These are phyloP conservation scores for Penicillium occitanis DNA, from an alignment of 2,329 filamentous ascomycete genomes.

Conservation along the genomic window DNA sequence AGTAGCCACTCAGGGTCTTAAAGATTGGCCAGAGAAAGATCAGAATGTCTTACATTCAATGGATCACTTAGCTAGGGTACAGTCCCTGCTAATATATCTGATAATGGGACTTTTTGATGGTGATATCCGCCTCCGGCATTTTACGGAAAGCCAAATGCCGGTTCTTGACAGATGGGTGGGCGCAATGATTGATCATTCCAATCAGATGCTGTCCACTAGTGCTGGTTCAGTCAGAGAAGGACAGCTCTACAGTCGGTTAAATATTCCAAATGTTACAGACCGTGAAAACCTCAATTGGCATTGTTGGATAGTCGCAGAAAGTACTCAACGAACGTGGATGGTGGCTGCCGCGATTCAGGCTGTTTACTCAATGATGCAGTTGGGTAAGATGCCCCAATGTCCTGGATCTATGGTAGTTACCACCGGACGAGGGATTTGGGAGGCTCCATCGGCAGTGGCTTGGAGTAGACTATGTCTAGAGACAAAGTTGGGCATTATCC, in stretches of 20 bases:
- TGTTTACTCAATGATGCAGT: conserved; percentile 11
- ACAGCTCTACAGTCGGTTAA: neutral
- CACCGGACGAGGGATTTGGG: neutral
- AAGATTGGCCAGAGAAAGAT: neutral
- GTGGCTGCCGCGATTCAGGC: conserved; percentile 3
- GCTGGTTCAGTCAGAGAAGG: neutral
- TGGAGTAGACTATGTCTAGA: conserved; percentile 8
- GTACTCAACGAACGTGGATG: conserved; percentile 16
- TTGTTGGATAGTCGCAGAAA: conserved; percentile 12
- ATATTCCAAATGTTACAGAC: neutral
- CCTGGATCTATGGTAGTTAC: neutral
- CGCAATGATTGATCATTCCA: conserved; percentile 9
- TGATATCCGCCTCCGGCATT: conserved; percentile 4
- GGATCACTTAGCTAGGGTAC: conserved; percentile 13
- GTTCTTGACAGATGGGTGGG: conserved; percentile 2
- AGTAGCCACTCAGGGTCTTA: neutral
- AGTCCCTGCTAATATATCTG: neutral
- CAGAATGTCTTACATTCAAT: neutral
- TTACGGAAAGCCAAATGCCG: neutral
- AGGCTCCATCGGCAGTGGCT: conserved; percentile 3
- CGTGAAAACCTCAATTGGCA: conserved; percentile 12
- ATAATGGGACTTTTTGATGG: conserved; percentile 10
- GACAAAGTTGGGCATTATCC: neutral
- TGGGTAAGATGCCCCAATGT: neutral
- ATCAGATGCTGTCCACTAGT: neutral